A percentile compares a stretch with the other conserved stretches of the same genome.
phyloP scores from a whole-genome alignment of 108 stramenopile species.

The Stephanodiscus minutulus region DNA sequence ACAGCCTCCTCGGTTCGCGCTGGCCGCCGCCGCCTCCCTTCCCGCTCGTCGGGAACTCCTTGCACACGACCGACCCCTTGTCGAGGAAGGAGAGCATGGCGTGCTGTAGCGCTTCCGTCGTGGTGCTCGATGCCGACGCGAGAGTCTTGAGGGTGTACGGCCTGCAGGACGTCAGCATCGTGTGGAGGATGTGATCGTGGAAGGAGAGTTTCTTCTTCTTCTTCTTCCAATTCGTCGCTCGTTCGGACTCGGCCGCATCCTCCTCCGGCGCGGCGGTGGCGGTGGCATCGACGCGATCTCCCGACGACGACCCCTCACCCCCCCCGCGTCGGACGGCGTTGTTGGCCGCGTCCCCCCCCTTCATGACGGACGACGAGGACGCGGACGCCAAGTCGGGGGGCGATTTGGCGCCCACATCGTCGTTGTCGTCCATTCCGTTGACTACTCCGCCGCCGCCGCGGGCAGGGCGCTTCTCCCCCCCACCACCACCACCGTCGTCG shows the following conservation, averaged over 20 bases:
- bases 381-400: background rate
- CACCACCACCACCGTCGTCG: no score
- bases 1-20: slow-evolving; percentile 63
- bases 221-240: background rate
- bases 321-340: background rate
- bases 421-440: no score
- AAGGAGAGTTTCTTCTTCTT: slow-evolving; percentile 69
- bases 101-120: slow-evolving; percentile 60
- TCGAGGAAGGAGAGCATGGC: slow-evolving; percentile 72
- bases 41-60: slow-evolving; percentile 70
- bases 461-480: no score
- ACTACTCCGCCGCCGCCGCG: no score
- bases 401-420: background rate
- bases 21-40: slow-evolving; percentile 27
- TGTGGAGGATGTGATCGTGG: slow-evolving; percentile 69
- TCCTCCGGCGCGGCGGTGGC: background rate
- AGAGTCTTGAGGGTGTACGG: slow-evolving; percentile 75
- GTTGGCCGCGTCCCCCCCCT: background rate
- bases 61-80: slow-evolving; percentile 63
- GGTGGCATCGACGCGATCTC: background rate
- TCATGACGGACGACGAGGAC: background rate
- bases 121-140: slow-evolving; percentile 63
- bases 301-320: no score
- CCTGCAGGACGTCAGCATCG: slow-evolving; percentile 65
- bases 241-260: no score